Conservation (phyloP, 2,329 filamentous ascomycete species). For the Xenosphaeropsis pyriputrescens region DNA sequence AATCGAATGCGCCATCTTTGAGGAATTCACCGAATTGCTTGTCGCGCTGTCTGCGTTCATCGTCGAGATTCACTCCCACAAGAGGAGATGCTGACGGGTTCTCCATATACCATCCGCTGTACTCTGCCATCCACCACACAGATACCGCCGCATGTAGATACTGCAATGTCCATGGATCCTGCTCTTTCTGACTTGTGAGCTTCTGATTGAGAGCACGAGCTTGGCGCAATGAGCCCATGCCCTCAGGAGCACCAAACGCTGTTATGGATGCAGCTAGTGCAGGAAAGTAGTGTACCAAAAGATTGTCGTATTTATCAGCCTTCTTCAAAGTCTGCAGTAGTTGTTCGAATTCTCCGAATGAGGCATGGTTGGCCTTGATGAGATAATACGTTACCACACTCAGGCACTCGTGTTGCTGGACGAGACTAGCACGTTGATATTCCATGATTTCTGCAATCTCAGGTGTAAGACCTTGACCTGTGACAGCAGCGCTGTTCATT, state of each 20-base stretch:
- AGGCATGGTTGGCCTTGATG: slow-evolving; percentile 60
- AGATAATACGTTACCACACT: slow-evolving; percentile 67
- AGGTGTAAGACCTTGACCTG: slow-evolving; percentile 47
- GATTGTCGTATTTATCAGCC: slow-evolving; percentile 61
- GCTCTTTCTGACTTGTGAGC: slow-evolving; percentile 52
- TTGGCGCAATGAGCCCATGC: slow-evolving; percentile 49
- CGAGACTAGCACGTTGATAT: slow-evolving; percentile 65
- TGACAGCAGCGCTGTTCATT: slow-evolving; percentile 57
- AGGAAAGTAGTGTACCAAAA: slow-evolving; percentile 67
- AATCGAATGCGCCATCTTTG: slow-evolving; percentile 84
- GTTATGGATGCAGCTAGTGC: slow-evolving; percentile 64
- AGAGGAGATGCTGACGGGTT: slow-evolving; percentile 42
- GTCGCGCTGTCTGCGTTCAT: slow-evolving; percentile 57
- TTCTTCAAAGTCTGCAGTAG: slow-evolving; percentile 56
- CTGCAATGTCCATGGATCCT: slow-evolving; percentile 55
- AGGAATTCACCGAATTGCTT: slow-evolving; percentile 63
- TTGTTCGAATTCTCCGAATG: slow-evolving; percentile 55
- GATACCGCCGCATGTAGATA: slow-evolving; percentile 67
- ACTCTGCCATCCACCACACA: slow-evolving; percentile 84
- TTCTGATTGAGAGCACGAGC: slow-evolving; percentile 56
- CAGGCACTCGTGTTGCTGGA: slow-evolving; percentile 80
- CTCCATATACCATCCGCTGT: slow-evolving; percentile 79
- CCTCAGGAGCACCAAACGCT: slow-evolving; percentile 65
- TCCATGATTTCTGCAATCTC: slow-evolving; percentile 67
- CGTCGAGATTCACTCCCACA: slow-evolving; percentile 47